A percentile compares a stretch with the other conserved stretches of the same genome.
phyloP scores from a whole-genome alignment of 495 filamentous ascomycete species.

The Haplographium delicatum region DNA sequence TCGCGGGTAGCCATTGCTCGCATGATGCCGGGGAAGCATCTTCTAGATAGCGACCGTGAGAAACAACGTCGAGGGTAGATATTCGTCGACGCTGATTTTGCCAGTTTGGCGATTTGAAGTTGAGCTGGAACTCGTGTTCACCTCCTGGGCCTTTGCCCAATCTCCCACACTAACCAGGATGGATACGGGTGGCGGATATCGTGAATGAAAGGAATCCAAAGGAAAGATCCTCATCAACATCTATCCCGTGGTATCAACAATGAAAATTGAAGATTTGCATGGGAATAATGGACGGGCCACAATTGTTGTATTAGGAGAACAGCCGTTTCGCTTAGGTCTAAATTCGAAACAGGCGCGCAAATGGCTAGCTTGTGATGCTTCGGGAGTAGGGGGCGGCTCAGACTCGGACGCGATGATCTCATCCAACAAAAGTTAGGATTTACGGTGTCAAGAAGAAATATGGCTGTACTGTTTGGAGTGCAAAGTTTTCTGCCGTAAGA shows the following conservation, averaged over 20 bases:
- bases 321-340: not conserved
- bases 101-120: constrained; percentile 14
- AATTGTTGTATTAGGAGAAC: not conserved
- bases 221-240: constrained; percentile 3
- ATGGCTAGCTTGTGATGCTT: too few relatives aligned
- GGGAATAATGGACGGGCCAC: constrained; percentile 1
- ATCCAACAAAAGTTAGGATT: too few relatives aligned
- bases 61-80: constrained; percentile 1
- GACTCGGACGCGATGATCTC: too few relatives aligned
- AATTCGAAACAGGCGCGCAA: constrained; percentile 12
- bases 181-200: constrained; percentile 1
- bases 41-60: constrained; percentile 28
- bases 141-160: constrained; percentile 20
- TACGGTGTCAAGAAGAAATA: too few relatives aligned
- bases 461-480: too few relatives aligned
- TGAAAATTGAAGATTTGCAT: constrained; percentile 2
- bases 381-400: too few relatives aligned
- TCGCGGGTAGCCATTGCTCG: constrained; percentile 65
- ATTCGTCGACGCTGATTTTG: constrained; percentile 3
- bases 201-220: too few relatives aligned
- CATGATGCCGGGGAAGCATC: constrained; percentile 54
- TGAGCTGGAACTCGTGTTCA: constrained; percentile 20
- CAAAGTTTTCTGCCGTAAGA: too few relatives aligned
- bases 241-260: not conserved
- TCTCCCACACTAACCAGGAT: constrained; percentile 8